Base-by-base conservation (phyloP, 192 early-diverging fungal species). In the Coemansia reversa region DNA sequence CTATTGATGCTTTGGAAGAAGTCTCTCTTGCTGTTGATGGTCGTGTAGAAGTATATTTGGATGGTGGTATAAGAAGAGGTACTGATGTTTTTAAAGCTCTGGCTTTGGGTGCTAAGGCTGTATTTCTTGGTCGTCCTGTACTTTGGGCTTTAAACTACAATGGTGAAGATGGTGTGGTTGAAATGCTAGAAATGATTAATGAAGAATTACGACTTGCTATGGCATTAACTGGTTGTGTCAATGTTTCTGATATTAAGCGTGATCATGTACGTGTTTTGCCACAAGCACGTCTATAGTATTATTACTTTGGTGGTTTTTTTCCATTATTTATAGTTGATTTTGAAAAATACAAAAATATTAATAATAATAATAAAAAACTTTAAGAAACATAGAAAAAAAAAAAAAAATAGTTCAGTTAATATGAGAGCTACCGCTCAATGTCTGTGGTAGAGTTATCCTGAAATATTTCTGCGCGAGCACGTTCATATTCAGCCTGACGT, bases 31-130 rank as follows among this genome's bases (percentile, higher is more conserved):
- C 86, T 7, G 83, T 90, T 19, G 56, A 25, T 54, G 85, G 71
- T 35, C 56, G 50, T 24, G 74, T 97, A 8, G 91, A 95, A 55
- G 87, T 99, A 12, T 97, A 84, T 62, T 53, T 98, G 7, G 97
- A 99, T 72, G 96, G 97, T 30, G 97, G 97, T 20, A 83, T 99
- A 28, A 84, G 96, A 4, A 83, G 94, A 33, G 97, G 93, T 8
- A 87, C 91, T 5, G 97, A 99, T 75, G 89, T 99, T 23, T 84
- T 97, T 67, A 98, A 98, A 83, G 94, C 94, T 0, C 79, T 99
- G 61, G 95, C 95, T 2, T 74, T 99, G 5, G 95, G 97, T 32
- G 97, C 97, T 0, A 85, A 83, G 50, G 95, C 89, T 22, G 86
- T 85, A 29, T 87, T 87, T 47, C 27, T 85, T 33, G 86, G 86